Base-by-base conservation (phyloP, 2,329 filamentous ascomycete genomes). In the Colletotrichum camelliae region DNA sequence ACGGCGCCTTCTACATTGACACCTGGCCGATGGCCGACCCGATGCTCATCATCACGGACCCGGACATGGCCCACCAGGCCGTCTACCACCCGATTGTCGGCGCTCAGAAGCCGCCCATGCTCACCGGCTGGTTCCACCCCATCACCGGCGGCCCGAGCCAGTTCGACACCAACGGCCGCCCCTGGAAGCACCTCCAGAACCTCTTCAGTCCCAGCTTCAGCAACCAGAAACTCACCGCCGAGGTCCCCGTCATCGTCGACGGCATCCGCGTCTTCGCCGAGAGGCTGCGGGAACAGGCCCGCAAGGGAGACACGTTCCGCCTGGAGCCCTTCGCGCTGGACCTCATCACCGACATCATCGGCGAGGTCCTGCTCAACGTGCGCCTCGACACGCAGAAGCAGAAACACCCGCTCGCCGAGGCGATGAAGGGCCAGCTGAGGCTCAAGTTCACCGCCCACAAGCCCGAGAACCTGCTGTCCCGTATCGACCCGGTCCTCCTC, bases 301-400 rank as follows among this genome's bases (percentile, higher is more conserved):
- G 75, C 9, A 27, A 58, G 1, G 77, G 77, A 12, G 74, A 72
- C 9, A 37, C 79, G 15, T 77, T 81, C 52, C 77, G 74, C 18
- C 48, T 83, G 8, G 81, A 81, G 69, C 79, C 82, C 6, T 57
- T 83, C 6, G 69, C 74, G 2, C 73, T 83, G 10, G 77, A 77
- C n/a, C 79, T 83, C 62, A 82, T 83, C 81, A 83, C 81, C 77
- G 82, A 83, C 66, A 77, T 84, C 43, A 82, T 81, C 21, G 81
- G 81, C 52, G 79, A 79, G 8, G 72, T 82, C 16, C 74, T 83
- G 29, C 81, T 83, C 74, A 83, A 82, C 48, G 77, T 80, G 3
- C 78, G 82, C 31, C 73, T 83, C n/a, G 79, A 79, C 9, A 82
- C 81, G 27, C 82, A 83, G 72, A 81, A 80, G 4, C 77, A 77